Conservation (phyloP, 257 asterid genomes). For the Rubia yunnanensis region DNA sequence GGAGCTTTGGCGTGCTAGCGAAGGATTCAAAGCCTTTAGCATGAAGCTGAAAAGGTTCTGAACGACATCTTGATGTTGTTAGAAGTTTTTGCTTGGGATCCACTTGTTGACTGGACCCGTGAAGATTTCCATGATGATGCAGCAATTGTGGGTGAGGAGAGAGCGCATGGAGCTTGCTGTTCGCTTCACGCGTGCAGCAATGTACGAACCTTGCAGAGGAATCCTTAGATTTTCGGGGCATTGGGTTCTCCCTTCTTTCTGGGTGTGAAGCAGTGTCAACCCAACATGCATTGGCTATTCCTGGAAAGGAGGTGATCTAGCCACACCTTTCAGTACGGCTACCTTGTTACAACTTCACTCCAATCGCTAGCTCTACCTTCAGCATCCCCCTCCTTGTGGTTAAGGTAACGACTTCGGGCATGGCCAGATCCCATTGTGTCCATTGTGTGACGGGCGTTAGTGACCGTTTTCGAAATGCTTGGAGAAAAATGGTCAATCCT, state of each 20-base stretch:
- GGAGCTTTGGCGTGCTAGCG: constrained; percentile 99
- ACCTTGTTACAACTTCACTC: neutral
- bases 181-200: constrained; percentile 97
- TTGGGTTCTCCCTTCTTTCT: too few species aligned
- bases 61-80: constrained; percentile 60
- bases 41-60: constrained; percentile 76
- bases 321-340: neutral
- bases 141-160: constrained; percentile 96
- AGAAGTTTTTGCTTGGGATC: constrained; percentile 97
- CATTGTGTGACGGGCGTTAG: too few species aligned
- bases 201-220: too few species aligned
- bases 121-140: constrained; percentile 98
- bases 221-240: too few species aligned
- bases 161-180: constrained; percentile 99
- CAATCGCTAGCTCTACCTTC: constrained; percentile 3
- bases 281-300: too few species aligned
- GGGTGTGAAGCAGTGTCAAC: too few species aligned
- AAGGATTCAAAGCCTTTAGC: constrained; percentile 88
- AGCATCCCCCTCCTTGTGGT: neutral
- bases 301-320: neutral
- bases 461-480: too few species aligned
- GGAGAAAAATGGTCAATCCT: too few species aligned
- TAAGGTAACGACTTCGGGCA: neutral
- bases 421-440: neutral
- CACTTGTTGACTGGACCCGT: constrained; percentile 99